Percentiles rank a stretch among this genome's conserved stretches.
These are phyloP conservation scores for Blumeria graminis DNA, from an alignment of 2,329 filamentous ascomycete species.

Conservation along the genomic window DNA sequence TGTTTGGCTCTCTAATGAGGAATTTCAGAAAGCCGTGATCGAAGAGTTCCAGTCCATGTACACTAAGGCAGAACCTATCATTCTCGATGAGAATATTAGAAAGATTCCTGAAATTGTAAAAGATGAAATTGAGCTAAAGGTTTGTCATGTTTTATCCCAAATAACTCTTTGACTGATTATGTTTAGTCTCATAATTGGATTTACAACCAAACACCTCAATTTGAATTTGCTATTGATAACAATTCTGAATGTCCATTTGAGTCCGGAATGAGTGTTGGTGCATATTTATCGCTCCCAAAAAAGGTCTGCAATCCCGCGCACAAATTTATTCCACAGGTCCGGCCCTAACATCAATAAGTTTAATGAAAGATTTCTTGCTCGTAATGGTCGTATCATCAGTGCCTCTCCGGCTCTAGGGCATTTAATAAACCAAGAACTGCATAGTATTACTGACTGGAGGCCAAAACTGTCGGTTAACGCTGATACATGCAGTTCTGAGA, in stretches of 20 bases:
- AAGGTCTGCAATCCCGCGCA: not conserved
- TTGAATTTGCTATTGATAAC: conserved; percentile 43
- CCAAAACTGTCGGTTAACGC: not conserved
- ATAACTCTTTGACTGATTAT: conserved; percentile 8
- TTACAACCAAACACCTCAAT: conserved; percentile 67
- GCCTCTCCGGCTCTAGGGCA: conserved; percentile 1
- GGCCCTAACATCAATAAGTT: conserved; percentile 3
- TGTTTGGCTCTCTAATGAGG: conserved; percentile 32
- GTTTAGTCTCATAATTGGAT: conserved; percentile 44
- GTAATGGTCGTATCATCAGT: conserved; percentile 9
- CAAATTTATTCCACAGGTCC: not conserved
- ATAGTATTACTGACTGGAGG: conserved; percentile 2
- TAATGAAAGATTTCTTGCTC: conserved; percentile 6
- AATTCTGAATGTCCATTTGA: conserved; percentile 19
- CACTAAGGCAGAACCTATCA: conserved; percentile 17
- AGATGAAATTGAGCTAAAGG: conserved; percentile 37
- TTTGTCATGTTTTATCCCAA: conserved; percentile 14
- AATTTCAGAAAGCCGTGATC: conserved; percentile 28
- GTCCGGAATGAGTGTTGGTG: not conserved
- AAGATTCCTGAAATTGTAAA: conserved; percentile 25
- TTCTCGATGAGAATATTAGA: conserved; percentile 17
- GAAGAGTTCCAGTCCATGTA: conserved; percentile 47
- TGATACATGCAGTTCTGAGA: not conserved
- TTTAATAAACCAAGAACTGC: conserved; percentile 1
- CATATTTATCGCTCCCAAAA: not conserved